These are phyloP conservation scores for Copromyces sp. DNA, from an alignment of 495 filamentous ascomycete species.

Conservation along the genomic window DNA sequence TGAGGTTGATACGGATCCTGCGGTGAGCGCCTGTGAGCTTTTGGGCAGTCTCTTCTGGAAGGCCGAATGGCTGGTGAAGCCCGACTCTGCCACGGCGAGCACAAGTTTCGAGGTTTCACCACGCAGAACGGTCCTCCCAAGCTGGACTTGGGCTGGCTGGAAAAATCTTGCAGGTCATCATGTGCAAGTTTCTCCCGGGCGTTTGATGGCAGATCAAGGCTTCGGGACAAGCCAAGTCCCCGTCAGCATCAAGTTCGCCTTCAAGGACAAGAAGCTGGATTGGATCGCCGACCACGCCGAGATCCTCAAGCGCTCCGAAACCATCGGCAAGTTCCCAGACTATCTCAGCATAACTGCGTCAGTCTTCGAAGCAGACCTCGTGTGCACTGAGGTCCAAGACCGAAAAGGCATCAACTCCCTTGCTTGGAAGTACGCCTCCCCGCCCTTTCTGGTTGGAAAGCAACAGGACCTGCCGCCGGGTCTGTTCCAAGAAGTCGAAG, in stretches of 20 bases:
- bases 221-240: neutral
- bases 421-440: neutral
- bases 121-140: neutral
- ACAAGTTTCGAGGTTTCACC: too few species aligned
- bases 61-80: neutral
- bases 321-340: neutral
- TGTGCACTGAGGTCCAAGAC: neutral
- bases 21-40: neutral
- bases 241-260: neutral
- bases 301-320: neutral
- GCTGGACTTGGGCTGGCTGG: constrained; percentile 4
- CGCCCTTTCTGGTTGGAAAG: neutral
- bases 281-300: neutral
- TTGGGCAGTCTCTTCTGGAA: neutral
- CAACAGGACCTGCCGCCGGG: neutral
- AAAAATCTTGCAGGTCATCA: neutral
- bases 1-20: neutral
- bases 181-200: neutral
- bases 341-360: neutral
- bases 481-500: neutral
- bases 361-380: neutral
- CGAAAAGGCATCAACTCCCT: neutral
- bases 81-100: neutral
- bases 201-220: neutral
- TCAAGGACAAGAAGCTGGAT: neutral